Evolutionary conservation across 495 filamentous ascomycete species (phyloP), one percentile per base, ranked within the genome.

Genomic region (Penicillium coprophilum): DNA sequence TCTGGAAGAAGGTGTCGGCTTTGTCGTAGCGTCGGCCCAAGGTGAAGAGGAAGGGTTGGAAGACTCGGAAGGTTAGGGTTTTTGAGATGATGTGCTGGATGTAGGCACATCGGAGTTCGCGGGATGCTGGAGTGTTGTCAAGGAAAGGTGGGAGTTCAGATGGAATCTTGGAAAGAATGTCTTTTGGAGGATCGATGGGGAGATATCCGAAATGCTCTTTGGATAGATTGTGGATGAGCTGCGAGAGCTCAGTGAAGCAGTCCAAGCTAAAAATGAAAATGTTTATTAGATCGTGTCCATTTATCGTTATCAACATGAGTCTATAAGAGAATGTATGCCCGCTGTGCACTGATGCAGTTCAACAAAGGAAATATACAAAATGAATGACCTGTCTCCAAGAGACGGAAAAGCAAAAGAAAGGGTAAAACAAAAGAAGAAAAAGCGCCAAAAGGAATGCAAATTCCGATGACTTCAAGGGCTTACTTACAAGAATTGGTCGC

Each of bases 401-500:
- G 31, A 54, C 36, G 53, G 53, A 61, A 47, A 59, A 54, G 49
- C 47, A 57, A 11, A 38, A 38, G 10, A 6, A 36, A 40, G n/a
- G n/a, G n/a, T n/a, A n/a, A 60, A 43, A 34, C 55, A 49, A 36
- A 32, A 57, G 57, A 59, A 61, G 41, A 46, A 38, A 47, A 44
- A 24, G 52, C 59, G 39, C 30, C 55, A 49, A 39, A 32, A 57
- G 57, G 57, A 61, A 27, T 27, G 39, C 58, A 59, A 63, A 55
- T 60, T 38, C 36, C 31, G 4, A 40, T 41, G 46, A 62, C 53
- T 69, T 56, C 41, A 62, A 62, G 61, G 63, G 68, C 64, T 63
- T 64, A 82, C 83, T 84, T 80, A 85, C 82, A 84, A 86, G 73
- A 81, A 86, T 68, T 74, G 68, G 68, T 85, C 82, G 55, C 80